Evolutionary conservation across 768 basidiomycete genomes (phyloP).

Genomic region (Cubamyces sp.): DNA sequence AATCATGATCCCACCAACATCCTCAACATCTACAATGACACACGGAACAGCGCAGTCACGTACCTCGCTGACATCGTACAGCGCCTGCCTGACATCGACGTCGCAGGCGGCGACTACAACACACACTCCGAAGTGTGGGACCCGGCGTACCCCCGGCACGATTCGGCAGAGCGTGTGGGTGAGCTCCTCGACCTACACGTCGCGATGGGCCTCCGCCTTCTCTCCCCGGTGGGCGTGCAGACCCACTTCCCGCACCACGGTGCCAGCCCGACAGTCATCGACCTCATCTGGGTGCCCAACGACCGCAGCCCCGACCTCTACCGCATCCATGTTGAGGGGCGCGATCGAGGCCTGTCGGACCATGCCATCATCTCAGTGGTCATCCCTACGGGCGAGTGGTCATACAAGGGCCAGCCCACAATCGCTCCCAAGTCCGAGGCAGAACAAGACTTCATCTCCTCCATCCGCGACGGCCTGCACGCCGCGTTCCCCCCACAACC

Average conservation of each 20-base stretch:
- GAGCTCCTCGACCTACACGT: slow-evolving; percentile 4
- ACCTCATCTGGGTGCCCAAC: slow-evolving; percentile 2
- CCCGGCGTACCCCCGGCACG: background rate
- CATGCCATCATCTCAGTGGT: background rate
- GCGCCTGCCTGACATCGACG: background rate
- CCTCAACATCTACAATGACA: slow-evolving; percentile 7
- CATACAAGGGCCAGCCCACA: background rate
- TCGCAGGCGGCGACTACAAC: slow-evolving; percentile 9
- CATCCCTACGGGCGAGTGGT: slow-evolving; percentile 2
- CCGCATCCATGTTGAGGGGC: background rate
- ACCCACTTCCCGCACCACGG: slow-evolving; percentile 5
- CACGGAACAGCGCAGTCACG: background rate
- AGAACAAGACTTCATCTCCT: background rate
- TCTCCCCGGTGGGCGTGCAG: background rate
- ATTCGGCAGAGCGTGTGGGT: background rate
- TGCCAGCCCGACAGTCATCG: background rate
- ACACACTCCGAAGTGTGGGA: background rate
- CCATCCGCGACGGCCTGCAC: background rate
- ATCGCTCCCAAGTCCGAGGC: background rate
- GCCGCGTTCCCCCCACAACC: background rate
- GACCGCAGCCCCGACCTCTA: background rate
- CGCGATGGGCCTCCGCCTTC: background rate
- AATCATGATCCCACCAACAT: background rate
- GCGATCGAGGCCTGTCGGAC: slow-evolving; percentile 7
- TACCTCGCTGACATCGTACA: slow-evolving; percentile 2